A percentile compares a stretch with the other conserved stretches of the same genome.
These are phyloP conservation scores for Strobilomyces echinocephalus DNA, from an alignment of 768 basidiomycete genomes.

Conservation along the genomic window DNA sequence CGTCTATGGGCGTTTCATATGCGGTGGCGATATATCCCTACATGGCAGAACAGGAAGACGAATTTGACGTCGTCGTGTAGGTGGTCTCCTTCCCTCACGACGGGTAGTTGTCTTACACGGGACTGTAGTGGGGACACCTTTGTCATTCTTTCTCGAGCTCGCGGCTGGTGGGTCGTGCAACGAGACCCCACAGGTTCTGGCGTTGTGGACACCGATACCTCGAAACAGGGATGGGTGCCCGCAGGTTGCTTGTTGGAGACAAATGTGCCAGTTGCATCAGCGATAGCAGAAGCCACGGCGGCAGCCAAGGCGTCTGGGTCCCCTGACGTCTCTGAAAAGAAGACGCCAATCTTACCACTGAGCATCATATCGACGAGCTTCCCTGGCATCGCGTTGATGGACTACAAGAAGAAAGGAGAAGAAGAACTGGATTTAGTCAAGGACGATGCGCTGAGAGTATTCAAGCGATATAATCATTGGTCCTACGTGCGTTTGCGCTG, in stretches of 20 bases:
- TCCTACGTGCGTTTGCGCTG: constrained; percentile 60
- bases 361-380: constrained; percentile 97
- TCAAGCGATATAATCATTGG: constrained; percentile 99
- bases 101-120: constrained; percentile 3
- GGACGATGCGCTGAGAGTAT: constrained; percentile 85
- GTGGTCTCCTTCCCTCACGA: constrained; percentile 28
- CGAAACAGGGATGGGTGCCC: constrained; percentile 94
- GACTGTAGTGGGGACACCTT: constrained; percentile 79
- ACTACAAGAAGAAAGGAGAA: constrained; percentile 89
- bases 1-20: constrained; percentile 67
- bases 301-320: constrained; percentile 47
- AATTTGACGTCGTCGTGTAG: constrained; percentile 96
- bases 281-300: constrained; percentile 77
- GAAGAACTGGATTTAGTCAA: constrained; percentile 88
- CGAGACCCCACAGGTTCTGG: constrained; percentile 86
- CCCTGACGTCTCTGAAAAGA: constrained; percentile 36
- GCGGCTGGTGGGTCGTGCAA: constrained; percentile 99
- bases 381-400: constrained; percentile 94
- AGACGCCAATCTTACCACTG: constrained; percentile 81
- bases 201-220: constrained; percentile 66
- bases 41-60: constrained; percentile 97
- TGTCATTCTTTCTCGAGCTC: constrained; percentile 87
- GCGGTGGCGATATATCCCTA: constrained; percentile 99
- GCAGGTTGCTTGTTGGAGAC: constrained; percentile 95
- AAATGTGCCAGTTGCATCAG: constrained; percentile 82